Conservation (phyloP, 768 basidiomycete species). For the Boletus eberwhitei region DNA sequence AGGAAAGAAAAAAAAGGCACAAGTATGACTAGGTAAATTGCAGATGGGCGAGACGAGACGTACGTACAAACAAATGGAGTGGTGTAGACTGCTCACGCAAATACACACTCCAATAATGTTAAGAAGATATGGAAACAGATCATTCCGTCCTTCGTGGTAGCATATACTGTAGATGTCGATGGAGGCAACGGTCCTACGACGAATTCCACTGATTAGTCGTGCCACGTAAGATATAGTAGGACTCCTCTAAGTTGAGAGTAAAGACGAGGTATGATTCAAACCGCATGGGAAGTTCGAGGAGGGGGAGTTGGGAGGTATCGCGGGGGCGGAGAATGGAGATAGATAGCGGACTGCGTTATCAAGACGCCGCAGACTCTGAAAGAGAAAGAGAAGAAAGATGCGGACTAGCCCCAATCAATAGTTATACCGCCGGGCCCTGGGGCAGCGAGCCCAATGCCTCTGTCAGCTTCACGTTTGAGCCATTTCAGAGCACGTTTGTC, state of each 20-base stretch:
- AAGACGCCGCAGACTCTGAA: constrained; percentile 3
- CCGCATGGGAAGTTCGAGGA: neutral
- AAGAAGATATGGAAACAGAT: constrained; percentile 15
- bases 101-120: constrained; percentile 26
- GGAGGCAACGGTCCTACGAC: constrained; percentile 20
- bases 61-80: constrained; percentile 23
- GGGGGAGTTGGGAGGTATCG: constrained; percentile 21
- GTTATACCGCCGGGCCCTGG: constrained; percentile 65
- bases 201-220: constrained; percentile 23
- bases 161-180: constrained; percentile 13
- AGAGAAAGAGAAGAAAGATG: neutral
- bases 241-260: constrained; percentile 7
- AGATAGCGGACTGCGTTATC: neutral
- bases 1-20: neutral
- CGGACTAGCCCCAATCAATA: constrained; percentile 71
- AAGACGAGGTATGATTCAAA: constrained; percentile 7
- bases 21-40: neutral
- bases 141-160: constrained; percentile 16
- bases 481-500: constrained; percentile 81
- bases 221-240: constrained; percentile 25
- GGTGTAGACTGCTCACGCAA: neutral
- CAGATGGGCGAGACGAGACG: neutral
- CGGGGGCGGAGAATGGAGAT: constrained; percentile 6
- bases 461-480: constrained; percentile 73
- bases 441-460: constrained; percentile 67